Base-by-base conservation (phyloP, 2,329 filamentous ascomycete species). In the Elsinoe australis region DNA sequence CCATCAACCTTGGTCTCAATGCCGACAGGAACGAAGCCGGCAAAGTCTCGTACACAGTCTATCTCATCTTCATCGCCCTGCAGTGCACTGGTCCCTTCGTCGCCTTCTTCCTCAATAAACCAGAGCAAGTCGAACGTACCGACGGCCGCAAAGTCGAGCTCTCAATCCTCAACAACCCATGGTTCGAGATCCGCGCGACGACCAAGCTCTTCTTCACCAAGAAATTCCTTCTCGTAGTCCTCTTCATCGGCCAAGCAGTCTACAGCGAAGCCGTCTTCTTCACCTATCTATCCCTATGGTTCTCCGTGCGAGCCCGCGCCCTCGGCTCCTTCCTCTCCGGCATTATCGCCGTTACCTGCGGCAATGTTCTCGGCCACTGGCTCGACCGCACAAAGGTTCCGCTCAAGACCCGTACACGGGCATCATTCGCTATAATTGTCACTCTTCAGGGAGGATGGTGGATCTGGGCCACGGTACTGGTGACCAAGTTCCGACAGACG, bases 261-360 rank as follows among this genome's bases (percentile, higher is more conserved):
- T 87, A 83, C 58, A 67, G 80, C 0, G 83, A 87, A 59, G 79
- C 83, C 0, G 81, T 87, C 0, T 84, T 82, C 62, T 85, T 82
- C 61, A 86, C 83, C 0, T 87, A 49, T 15, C 54, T 58, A 14
- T 24, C 53, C 63, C 66, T 83, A 10, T 88, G 80, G 80, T 85
- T 87, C 57, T 75, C 73, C 1, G 84, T 87, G 1, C 74, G 83
- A 1, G 71, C 82, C 1, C 71, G 84, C 36, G 82, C 84, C 0
- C 67, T 87, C 1, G 83, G 80, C 0, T 86, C 82, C 0, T 84
- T 88, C 56, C 58, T 87, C 2, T 81, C 79, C 0, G 83, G 81
- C 1, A 74, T 87, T 8, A 71, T 83, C 5, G 82, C 82, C 1
- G 72, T 86, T 1, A 74, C 75, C 2, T 70, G 71, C 1, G 82